Conservation (phyloP, 495 filamentous ascomycete genomes). For the Hypoxylon fragiforme region DNA sequence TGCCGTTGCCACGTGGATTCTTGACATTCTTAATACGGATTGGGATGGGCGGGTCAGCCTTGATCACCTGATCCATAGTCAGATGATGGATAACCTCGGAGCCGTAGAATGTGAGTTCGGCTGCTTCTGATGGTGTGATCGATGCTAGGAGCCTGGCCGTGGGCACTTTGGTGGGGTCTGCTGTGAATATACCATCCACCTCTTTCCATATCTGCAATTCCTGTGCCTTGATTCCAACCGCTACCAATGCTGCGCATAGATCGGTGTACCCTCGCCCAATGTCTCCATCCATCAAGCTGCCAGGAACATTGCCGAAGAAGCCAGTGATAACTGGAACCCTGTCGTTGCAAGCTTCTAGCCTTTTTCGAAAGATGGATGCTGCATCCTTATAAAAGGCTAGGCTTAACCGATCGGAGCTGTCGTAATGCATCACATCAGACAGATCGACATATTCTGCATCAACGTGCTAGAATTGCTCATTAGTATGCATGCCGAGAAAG, state of each 20-base stretch:
- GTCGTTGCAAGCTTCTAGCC: slow-evolving; percentile 68
- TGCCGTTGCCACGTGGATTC: slow-evolving; percentile 85
- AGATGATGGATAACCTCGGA: slow-evolving; percentile 96
- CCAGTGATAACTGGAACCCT: slow-evolving; percentile 79
- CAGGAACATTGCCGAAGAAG: slow-evolving; percentile 86
- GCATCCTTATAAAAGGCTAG: slow-evolving; percentile 80
- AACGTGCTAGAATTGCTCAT: slow-evolving; percentile 54
- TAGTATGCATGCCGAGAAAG: slow-evolving; percentile 3
- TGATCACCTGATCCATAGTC: slow-evolving; percentile 98
- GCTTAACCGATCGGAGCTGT: slow-evolving; percentile 64
- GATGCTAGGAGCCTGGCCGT: slow-evolving; percentile 73
- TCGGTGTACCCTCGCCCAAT: slow-evolving; percentile 89
- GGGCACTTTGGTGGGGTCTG: slow-evolving; percentile 85
- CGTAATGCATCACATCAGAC: slow-evolving; percentile 69
- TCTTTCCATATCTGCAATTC: slow-evolving; percentile 95
- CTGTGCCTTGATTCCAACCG: slow-evolving; percentile 73
- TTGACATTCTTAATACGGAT: slow-evolving; percentile 99
- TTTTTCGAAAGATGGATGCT: slow-evolving; percentile 63
- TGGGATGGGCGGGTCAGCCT: slow-evolving; percentile 76
- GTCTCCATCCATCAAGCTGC: slow-evolving; percentile 72
- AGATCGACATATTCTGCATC: slow-evolving; percentile 87
- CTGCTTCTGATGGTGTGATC: slow-evolving; percentile 86
- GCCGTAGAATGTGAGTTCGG: slow-evolving; percentile 90
- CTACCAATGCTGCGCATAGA: slow-evolving; percentile 80
- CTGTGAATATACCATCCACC: slow-evolving; percentile 89